Percentiles rank a stretch among this genome's conserved stretches.
phyloP scores from a whole-genome alignment of 2,329 filamentous ascomycete genomes.

The Pyrenophora seminiperda region DNA sequence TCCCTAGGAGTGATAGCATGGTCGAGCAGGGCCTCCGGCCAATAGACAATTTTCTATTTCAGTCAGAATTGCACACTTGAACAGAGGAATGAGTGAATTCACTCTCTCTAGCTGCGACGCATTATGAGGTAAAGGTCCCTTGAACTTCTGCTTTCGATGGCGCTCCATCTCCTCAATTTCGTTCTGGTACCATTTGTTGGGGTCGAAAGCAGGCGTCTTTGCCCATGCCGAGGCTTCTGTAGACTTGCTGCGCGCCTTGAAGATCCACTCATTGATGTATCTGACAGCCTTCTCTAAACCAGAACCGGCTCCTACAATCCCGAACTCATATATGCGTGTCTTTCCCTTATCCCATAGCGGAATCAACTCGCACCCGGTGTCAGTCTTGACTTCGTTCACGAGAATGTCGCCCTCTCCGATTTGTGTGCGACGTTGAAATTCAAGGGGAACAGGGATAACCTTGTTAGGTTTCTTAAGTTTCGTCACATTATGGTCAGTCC shows the following conservation, averaged over 20 bases:
- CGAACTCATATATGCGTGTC: slow-evolving; percentile 27
- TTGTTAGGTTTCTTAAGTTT: slow-evolving; percentile 24
- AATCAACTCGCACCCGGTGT: slow-evolving; percentile 28
- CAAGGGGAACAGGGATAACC: slow-evolving; percentile 26
- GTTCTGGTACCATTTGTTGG: slow-evolving; percentile 31
- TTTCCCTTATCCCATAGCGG: slow-evolving; percentile 15
- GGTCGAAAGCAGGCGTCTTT: slow-evolving; percentile 32
- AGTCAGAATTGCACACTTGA: background rate
- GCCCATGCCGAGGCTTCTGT: slow-evolving; percentile 34
- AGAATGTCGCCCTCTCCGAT: slow-evolving; percentile 21
- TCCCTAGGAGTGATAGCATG: slow-evolving; percentile 25
- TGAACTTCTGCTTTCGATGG: slow-evolving; percentile 29
- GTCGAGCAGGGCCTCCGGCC: slow-evolving; percentile 31
- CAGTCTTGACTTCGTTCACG: slow-evolving; percentile 20
- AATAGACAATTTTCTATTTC: slow-evolving; percentile 11
- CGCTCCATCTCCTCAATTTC: slow-evolving; percentile 21
- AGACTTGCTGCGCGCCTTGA: slow-evolving; percentile 24
- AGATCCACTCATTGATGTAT: slow-evolving; percentile 39
- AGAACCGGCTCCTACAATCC: slow-evolving; percentile 28
- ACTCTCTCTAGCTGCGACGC: slow-evolving; percentile 13
- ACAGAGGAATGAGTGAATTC: background rate
- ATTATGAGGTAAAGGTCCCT: slow-evolving; percentile 19
- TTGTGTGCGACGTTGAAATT: slow-evolving; percentile 22
- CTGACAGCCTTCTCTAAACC: slow-evolving; percentile 25
- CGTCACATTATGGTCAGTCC: background rate